Evolutionary conservation across 768 basidiomycete genomes (phyloP).

Genomic region (Ramaria sp.): DNA sequence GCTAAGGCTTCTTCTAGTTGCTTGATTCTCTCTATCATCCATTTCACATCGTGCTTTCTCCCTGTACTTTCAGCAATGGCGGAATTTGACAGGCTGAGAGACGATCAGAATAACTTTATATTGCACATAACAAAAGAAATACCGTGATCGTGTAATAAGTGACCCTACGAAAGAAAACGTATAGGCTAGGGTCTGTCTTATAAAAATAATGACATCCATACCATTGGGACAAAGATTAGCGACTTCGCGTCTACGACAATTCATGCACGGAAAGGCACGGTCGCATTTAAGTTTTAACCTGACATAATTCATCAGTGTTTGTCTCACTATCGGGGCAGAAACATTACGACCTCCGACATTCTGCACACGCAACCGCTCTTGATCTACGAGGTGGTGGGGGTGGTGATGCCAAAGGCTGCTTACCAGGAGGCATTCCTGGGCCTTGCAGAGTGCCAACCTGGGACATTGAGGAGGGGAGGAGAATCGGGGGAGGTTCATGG

Average conservation of each 20-base stretch:
- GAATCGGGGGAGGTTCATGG: too few species aligned
- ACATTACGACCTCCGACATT: neutral
- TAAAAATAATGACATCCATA: neutral
- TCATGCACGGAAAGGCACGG: neutral
- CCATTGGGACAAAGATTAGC: neutral
- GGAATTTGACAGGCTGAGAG: neutral
- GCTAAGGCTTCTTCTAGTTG: conserved; percentile 59
- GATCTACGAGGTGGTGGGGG: neutral
- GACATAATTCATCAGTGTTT: neutral
- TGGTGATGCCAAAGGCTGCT: neutral
- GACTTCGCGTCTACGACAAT: neutral
- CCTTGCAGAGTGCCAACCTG: too few species aligned
- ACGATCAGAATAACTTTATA: neutral
- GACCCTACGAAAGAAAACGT: neutral
- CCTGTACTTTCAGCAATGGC: neutral
- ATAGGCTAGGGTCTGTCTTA: neutral
- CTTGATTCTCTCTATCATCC: conserved; percentile 53
- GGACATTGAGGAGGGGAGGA: too few species aligned
- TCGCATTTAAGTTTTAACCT: neutral
- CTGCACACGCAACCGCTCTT: neutral
- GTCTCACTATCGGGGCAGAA: neutral
- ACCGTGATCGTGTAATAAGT: neutral
- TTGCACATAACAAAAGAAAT: neutral
- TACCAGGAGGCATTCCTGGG: too few species aligned
- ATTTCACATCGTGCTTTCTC: neutral